Conservation (phyloP, 768 basidiomycete genomes). For the Panus rudis region DNA sequence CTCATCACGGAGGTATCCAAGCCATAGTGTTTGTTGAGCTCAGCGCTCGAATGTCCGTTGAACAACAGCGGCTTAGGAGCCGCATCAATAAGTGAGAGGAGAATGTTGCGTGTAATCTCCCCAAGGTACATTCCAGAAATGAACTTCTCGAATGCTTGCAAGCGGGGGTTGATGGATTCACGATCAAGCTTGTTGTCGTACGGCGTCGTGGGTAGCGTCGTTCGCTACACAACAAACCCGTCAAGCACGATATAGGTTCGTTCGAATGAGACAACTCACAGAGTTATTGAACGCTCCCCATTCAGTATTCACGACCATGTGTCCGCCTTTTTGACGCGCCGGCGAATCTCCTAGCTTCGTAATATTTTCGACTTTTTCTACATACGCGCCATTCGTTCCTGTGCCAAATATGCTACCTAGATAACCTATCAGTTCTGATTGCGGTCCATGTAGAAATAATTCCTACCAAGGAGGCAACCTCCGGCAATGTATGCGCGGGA, state of each 20-base stretch:
- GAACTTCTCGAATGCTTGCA: conserved; percentile 96
- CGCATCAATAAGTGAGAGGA: conserved; percentile 77
- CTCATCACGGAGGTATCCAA: conserved; percentile 93
- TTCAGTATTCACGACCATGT: conserved; percentile 96
- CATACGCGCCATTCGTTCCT: conserved; percentile 96
- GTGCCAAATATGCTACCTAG: conserved; percentile 88
- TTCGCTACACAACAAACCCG: conserved; percentile 41
- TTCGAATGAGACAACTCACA: conserved; percentile 35
- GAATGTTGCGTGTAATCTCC: conserved; percentile 82
- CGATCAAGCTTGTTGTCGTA: conserved; percentile 93
- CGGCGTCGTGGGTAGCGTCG: conserved; percentile 77
- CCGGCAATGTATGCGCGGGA: conserved; percentile 93
- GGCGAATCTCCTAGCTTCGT: conserved; percentile 69
- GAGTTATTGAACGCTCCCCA: conserved; percentile 98
- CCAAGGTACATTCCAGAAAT: conserved; percentile 99
- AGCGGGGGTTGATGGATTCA: conserved; percentile 86
- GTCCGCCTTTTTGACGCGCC: conserved; percentile 52
- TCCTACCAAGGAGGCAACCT: conserved; percentile 64
- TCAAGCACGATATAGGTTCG: neutral
- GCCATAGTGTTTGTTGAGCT: conserved; percentile 87
- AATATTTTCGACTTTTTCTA: conserved; percentile 82
- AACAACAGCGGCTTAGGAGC: conserved; percentile 70
- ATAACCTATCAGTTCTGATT: neutral
- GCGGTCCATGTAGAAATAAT: neutral
- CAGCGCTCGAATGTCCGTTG: conserved; percentile 62